Percentiles rank a stretch among this genome's conserved stretches.
Evolutionary conservation across 192 early-diverging fungal species (phyloP).

Genomic region (Powellomyces hirtus): DNA sequence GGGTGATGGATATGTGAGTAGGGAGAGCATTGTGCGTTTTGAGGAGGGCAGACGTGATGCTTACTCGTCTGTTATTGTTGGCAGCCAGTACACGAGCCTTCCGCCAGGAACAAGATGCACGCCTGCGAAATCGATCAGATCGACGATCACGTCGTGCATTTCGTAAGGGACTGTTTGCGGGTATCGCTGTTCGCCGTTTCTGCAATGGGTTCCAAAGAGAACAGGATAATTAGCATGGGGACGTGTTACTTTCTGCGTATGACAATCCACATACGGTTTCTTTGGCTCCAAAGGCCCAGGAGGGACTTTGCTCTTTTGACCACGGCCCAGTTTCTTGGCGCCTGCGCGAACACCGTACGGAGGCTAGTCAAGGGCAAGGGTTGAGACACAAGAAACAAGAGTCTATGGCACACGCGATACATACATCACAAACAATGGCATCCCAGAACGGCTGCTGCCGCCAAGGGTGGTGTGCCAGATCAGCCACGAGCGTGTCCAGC

Average conservation of each 20-base stretch:
- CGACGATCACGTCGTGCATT: conserved; percentile 84
- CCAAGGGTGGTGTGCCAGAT: conserved; percentile 81
- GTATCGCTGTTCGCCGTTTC: conserved; percentile 58
- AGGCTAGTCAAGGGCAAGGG: conserved; percentile 42
- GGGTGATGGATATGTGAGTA: conserved; percentile 18
- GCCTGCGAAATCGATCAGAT: conserved; percentile 82
- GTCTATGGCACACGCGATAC: neutral
- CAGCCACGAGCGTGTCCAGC: conserved; percentile 79
- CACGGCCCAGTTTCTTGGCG: conserved; percentile 84
- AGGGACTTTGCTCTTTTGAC: conserved; percentile 29
- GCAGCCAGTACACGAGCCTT: conserved; percentile 94
- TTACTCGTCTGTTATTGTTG: conserved; percentile 83
- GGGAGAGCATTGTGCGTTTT: neutral
- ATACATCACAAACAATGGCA: conserved; percentile 86
- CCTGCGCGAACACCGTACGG: conserved; percentile 98
- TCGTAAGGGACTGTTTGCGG: conserved; percentile 95
- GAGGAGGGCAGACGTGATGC: no score
- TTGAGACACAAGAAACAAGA: neutral
- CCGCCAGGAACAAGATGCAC: conserved; percentile 71
- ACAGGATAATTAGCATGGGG: neutral
- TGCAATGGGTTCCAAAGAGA: neutral
- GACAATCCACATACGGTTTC: conserved; percentile 28
- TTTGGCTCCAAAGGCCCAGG: conserved; percentile 12
- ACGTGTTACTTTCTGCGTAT: neutral
- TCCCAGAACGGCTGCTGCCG: conserved; percentile 59